Evolutionary conservation across 2,329 filamentous ascomycete species (phyloP).

Genomic region (Exophiala xenobiotica): DNA sequence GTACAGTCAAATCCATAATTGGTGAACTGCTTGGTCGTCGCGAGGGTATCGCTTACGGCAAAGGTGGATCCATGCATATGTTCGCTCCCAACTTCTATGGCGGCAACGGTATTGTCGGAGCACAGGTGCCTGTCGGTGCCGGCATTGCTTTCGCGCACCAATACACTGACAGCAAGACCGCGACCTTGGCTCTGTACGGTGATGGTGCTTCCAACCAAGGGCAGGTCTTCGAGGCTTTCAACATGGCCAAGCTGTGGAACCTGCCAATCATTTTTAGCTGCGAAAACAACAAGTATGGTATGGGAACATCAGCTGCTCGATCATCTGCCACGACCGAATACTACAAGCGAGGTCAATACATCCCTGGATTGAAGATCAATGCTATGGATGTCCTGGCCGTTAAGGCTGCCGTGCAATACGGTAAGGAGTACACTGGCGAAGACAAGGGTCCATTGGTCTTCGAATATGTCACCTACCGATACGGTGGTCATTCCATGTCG

Average conservation of each 20-base stretch:
- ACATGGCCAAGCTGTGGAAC: constrained; percentile 99
- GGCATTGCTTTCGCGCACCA: constrained; percentile 96
- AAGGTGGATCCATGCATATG: constrained; percentile 99
- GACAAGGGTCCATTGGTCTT: constrained; percentile 93
- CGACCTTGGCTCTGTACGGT: constrained; percentile 88
- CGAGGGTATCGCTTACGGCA: constrained; percentile 96
- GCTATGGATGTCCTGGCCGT: constrained; percentile 98
- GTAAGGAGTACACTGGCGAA: constrained; percentile 77
- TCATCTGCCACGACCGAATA: constrained; percentile 97
- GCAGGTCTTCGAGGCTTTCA: constrained; percentile 99
- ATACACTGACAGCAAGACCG: constrained; percentile 84
- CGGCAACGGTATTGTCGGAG: constrained; percentile 98
- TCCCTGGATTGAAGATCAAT: constrained; percentile 98
- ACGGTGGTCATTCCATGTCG: constrained; percentile 99
- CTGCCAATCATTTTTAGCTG: constrained; percentile 94
- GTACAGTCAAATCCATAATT: constrained; percentile 85
- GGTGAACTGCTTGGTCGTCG: constrained; percentile 92
- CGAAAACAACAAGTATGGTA: constrained; percentile 99
- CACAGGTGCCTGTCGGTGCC: constrained; percentile 94
- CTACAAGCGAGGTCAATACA: constrained; percentile 99
- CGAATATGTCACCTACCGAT: constrained; percentile 99
- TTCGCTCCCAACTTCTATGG: constrained; percentile 97
- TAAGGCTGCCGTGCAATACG: constrained; percentile 92
- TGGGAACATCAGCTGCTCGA: constrained; percentile 94
- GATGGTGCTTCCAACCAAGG: constrained; percentile 99